Base-by-base conservation (phyloP, 2,329 filamentous ascomycete genomes). In the Berkeleyomyces basicola region DNA sequence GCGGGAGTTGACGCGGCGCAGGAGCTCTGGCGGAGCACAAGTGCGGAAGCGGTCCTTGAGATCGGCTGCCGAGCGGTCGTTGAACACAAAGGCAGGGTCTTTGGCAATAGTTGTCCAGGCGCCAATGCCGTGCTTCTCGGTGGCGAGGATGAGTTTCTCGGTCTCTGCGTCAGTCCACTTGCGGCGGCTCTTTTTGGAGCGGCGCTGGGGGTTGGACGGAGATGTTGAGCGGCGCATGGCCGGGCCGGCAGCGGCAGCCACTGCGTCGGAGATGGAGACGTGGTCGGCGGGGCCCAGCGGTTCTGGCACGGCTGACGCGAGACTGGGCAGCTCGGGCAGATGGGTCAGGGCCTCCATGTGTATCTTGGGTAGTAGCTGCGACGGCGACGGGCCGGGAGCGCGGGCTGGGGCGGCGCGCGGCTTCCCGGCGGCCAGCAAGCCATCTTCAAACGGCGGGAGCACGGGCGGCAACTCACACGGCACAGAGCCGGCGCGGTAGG, bases 121-220 rank as follows among this genome's bases (percentile, higher is more conserved):
- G 44, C 83, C 83, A 7, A 86, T 79, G 0, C 83, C 83, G 68
- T 86, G 78, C 40, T 80, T 79, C 67, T 78, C 78, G 37, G 85
- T 83, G 0, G 82, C 83, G 2, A 83, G 72, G 11, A 86, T 70
- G 7, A 86, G 73, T 66, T 83, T 77, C 59, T 80, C 83, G 1
- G 83, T 86, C 70, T 86, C 83, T 63, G 82, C 78, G 65, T 85
- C 81, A 0, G 81, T 80, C 83, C 83, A 86, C 67, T 83, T 84
- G 61, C 79, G 76, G 64, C 83, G 76, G 1, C 80, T 78, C 67
- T 82, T 84, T 5, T 78, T 77, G 9, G 79, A 78, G 49, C 79
- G 77, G 67, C 80, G 76, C 68, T 80, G 80, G 31, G 33, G 37
- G 23, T 58, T 58, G 33, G 42, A 37, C 23, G 59, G 46, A n/a